A percentile compares a stretch with the other conserved stretches of the same genome.
Evolutionary conservation across 768 basidiomycete species (phyloP).

Genomic region (Rubroboletus pulcherrimus): DNA sequence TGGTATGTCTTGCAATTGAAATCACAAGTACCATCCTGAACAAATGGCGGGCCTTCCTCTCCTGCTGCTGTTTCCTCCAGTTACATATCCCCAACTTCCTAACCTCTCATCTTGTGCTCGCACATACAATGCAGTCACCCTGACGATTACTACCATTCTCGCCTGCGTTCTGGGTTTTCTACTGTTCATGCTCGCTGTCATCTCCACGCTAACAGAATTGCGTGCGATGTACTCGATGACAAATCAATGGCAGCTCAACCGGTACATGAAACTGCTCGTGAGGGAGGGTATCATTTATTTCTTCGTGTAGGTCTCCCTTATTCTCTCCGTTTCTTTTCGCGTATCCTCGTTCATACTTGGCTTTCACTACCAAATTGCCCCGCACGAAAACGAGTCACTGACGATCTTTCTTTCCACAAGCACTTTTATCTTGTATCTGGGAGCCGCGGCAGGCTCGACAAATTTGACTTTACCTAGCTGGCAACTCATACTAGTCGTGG

Average conservation of each 20-base stretch:
- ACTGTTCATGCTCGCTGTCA: neutral
- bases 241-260: neutral
- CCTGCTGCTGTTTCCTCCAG: neutral
- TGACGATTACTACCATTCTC: neutral
- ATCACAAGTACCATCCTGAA: neutral
- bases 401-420: neutral
- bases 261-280: neutral
- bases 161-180: neutral
- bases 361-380: neutral
- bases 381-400: neutral
- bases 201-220: neutral
- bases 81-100: neutral
- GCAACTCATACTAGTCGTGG: neutral
- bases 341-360: neutral
- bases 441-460: too few species aligned
- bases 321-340: neutral
- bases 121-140: neutral
- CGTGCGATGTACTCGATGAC: neutral
- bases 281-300: conserved; percentile 4
- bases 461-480: neutral
- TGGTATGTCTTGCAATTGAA: neutral
- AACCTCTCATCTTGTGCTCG: neutral
- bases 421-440: neutral
- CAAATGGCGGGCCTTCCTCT: neutral
- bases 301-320: neutral